Conservation (phyloP, 2,329 filamentous ascomycete species). For the Dactylonectria macrodidyma region DNA sequence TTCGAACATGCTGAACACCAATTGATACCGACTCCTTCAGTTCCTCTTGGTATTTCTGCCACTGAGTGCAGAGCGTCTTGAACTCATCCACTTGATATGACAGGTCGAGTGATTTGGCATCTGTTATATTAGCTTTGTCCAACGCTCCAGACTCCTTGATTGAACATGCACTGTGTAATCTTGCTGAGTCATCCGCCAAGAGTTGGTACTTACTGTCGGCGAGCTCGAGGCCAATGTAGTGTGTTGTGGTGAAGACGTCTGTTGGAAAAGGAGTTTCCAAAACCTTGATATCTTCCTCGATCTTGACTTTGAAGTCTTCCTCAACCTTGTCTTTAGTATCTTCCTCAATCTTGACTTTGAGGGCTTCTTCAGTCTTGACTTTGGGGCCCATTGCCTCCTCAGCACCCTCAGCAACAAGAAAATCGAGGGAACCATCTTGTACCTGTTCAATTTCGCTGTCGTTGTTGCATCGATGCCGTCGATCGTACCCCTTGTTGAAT, state of each 20-base stretch:
- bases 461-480: constrained; percentile 79
- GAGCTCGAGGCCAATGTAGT: constrained; percentile 92
- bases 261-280: constrained; percentile 37
- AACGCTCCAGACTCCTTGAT: neutral
- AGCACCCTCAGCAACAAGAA: constrained; percentile 56
- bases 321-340: constrained; percentile 56
- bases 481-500: constrained; percentile 93
- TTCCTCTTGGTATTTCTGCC: constrained; percentile 82
- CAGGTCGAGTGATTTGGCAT: constrained; percentile 80
- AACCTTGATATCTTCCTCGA: constrained; percentile 26
- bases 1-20: constrained; percentile 86
- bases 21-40: constrained; percentile 75
- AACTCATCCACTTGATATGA: constrained; percentile 89
- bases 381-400: constrained; percentile 54
- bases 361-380: constrained; percentile 26
- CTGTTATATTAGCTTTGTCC: constrained; percentile 60
- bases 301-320: constrained; percentile 38
- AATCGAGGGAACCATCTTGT: constrained; percentile 67
- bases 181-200: neutral
- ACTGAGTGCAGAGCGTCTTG: constrained; percentile 83
- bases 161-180: neutral
- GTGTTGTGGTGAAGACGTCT: constrained; percentile 88
- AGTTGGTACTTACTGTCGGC: constrained; percentile 73
- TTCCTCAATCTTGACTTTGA: constrained; percentile 32
- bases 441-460: constrained; percentile 67